These are phyloP conservation scores for Geotrichum phurueaensis DNA, from an alignment of 1,139 yeast genomes.

Conservation along the genomic window DNA sequence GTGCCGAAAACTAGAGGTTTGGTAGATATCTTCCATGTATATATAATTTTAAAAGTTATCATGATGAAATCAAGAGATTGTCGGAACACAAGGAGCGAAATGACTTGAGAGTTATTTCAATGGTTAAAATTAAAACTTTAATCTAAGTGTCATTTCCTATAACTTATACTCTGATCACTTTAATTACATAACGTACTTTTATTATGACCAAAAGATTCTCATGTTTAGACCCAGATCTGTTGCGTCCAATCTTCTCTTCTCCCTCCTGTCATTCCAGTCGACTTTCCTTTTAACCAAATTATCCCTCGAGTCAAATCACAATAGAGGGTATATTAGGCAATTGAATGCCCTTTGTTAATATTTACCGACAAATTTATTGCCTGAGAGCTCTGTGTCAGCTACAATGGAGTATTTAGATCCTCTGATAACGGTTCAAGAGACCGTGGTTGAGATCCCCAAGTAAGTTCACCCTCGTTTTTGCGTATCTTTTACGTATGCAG, in stretches of 20 bases:
- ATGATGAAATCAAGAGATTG: neutral
- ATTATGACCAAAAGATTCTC: neutral
- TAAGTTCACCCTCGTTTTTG: neutral
- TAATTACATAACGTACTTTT: neutral
- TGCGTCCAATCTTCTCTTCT: neutral
- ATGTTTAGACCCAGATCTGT: neutral
- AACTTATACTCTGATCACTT: neutral
- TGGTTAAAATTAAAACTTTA: no score
- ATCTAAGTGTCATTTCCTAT: neutral
- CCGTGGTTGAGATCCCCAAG: constrained; percentile 4
- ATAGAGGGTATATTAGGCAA: neutral
- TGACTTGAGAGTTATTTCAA: no score
- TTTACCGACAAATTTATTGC: neutral
- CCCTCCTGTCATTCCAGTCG: neutral
- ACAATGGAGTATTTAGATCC: neutral
- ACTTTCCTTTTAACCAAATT: neutral
- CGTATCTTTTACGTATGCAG: neutral
- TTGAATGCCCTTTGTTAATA: neutral
- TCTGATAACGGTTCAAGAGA: neutral
- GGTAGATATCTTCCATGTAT: neutral
- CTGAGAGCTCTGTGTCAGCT: neutral
- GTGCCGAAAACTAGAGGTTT: neutral
- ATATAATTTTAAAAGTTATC: neutral
- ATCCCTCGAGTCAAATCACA: neutral
- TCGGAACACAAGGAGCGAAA: neutral